phyloP scores from a whole-genome alignment of 345 rosid species.

The Laguncularia racemosa region DNA sequence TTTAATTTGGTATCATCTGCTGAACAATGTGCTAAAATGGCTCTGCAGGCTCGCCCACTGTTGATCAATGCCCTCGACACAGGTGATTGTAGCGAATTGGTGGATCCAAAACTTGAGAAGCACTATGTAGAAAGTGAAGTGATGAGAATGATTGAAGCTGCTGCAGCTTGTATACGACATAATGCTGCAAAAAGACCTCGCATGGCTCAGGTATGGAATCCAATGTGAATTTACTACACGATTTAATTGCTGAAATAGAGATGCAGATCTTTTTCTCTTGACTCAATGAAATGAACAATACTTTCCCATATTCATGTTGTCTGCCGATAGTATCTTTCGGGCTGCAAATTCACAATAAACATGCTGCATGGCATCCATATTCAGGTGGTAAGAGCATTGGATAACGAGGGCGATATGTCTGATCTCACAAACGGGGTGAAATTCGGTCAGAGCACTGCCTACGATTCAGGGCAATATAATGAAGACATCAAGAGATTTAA shows the following conservation, averaged over 20 bases:
- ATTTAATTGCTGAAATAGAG: background rate
- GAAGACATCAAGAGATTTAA: conserved; percentile 57
- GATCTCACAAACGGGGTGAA: conserved; percentile 77
- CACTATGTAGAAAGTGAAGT: conserved; percentile 67
- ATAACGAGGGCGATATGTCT: conserved; percentile 56
- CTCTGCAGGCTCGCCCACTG: conserved; percentile 69
- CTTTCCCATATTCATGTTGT: background rate
- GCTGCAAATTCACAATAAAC: background rate
- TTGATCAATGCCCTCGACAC: conserved; percentile 69
- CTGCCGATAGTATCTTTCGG: background rate
- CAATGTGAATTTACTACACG: background rate
- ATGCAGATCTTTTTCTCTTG: no score
- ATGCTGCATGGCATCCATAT: background rate
- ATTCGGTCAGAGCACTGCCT: conserved; percentile 62
- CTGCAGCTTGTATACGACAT: conserved; percentile 94
- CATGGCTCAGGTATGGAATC: conserved; percentile 67
- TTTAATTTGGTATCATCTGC: no score
- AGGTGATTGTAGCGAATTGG: conserved; percentile 52
- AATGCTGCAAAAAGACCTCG: conserved; percentile 89
- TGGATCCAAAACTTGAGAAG: conserved; percentile 66
- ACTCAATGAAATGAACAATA: background rate
- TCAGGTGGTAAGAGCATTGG: conserved; percentile 85
- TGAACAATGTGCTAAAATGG: no score
- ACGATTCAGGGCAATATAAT: conserved; percentile 70
- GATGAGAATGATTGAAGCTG: conserved; percentile 79